Evolutionary conservation across 768 basidiomycete genomes (phyloP).

Genomic region (Leccinum boreale): DNA sequence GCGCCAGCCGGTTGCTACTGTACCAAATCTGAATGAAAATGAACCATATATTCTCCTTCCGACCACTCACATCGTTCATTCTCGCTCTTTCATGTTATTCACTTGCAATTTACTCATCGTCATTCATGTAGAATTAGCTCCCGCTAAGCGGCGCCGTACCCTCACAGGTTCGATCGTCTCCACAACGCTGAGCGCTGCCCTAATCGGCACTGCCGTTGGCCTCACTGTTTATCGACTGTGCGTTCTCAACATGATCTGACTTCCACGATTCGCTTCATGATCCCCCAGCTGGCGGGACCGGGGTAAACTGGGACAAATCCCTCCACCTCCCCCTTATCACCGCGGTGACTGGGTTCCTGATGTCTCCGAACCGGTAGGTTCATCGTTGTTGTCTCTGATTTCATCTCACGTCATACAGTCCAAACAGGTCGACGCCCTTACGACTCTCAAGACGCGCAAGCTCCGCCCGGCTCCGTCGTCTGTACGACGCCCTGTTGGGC

Average conservation of each 20-base stretch:
- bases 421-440: slow-evolving; percentile 35
- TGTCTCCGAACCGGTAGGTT: slow-evolving; percentile 27
- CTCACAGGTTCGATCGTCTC: slow-evolving; percentile 82
- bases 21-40: slow-evolving; percentile 12
- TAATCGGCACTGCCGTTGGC: slow-evolving; percentile 84
- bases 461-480: slow-evolving; percentile 31
- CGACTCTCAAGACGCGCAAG: slow-evolving; percentile 39
- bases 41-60: slow-evolving; percentile 11
- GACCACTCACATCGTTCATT: slow-evolving; percentile 8
- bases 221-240: slow-evolving; percentile 84
- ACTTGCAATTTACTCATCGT: slow-evolving; percentile 41
- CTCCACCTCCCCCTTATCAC: slow-evolving; percentile 67
- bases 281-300: slow-evolving; percentile 70
- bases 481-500: slow-evolving; percentile 33
- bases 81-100: slow-evolving; percentile 28
- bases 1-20: slow-evolving; percentile 1
- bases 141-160: slow-evolving; percentile 75
- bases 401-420: slow-evolving; percentile 19
- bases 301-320: slow-evolving; percentile 48
- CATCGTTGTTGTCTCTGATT: not conserved
- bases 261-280: slow-evolving; percentile 1
- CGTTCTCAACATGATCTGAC: slow-evolving; percentile 30
- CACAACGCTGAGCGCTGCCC: slow-evolving; percentile 78
- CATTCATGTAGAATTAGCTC: slow-evolving; percentile 66
- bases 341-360: slow-evolving; percentile 54